phyloP scores from a whole-genome alignment of 2,329 filamentous ascomycete species.

The Raffaelea arxii region DNA sequence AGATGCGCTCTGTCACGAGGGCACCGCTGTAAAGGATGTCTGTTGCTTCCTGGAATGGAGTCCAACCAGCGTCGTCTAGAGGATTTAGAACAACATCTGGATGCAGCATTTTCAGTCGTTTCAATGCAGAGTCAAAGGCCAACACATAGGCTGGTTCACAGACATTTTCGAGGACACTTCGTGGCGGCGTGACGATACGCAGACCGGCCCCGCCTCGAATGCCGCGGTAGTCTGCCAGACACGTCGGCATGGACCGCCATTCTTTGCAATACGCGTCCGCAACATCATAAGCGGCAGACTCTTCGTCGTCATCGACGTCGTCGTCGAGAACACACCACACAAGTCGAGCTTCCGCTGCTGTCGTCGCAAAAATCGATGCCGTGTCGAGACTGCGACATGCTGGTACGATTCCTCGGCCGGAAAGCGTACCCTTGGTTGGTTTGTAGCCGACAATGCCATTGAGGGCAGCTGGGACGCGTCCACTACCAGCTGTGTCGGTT shows the following conservation, averaged over 20 bases:
- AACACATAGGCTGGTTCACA: slow-evolving; percentile 23
- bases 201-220: slow-evolving; percentile 20
- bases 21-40: slow-evolving; percentile 42
- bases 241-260: slow-evolving; percentile 14
- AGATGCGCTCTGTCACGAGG: slow-evolving; percentile 40
- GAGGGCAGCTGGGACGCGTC: slow-evolving; percentile 39
- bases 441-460: slow-evolving; percentile 41
- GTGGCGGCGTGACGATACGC: slow-evolving; percentile 36
- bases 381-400: slow-evolving; percentile 45
- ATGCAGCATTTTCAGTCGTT: slow-evolving; percentile 25
- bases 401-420: slow-evolving; percentile 35
- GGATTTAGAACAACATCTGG: slow-evolving; percentile 20
- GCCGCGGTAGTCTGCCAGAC: slow-evolving; percentile 15
- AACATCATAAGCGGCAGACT: too few species aligned
- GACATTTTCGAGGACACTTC: slow-evolving; percentile 25
- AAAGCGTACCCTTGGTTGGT: slow-evolving; percentile 33
- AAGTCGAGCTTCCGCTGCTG: slow-evolving; percentile 33
- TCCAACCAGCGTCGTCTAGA: slow-evolving; percentile 28
- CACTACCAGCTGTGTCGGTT: slow-evolving; percentile 45
- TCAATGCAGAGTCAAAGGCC: slow-evolving; percentile 27
- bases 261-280: slow-evolving; percentile 40
- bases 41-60: slow-evolving; percentile 35
- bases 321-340: slow-evolving; percentile 37
- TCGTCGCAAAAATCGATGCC: slow-evolving; percentile 37
- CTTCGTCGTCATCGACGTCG: background rate